phyloP scores from a whole-genome alignment of 306 rosid genomes.

The Dryas drummondii region DNA sequence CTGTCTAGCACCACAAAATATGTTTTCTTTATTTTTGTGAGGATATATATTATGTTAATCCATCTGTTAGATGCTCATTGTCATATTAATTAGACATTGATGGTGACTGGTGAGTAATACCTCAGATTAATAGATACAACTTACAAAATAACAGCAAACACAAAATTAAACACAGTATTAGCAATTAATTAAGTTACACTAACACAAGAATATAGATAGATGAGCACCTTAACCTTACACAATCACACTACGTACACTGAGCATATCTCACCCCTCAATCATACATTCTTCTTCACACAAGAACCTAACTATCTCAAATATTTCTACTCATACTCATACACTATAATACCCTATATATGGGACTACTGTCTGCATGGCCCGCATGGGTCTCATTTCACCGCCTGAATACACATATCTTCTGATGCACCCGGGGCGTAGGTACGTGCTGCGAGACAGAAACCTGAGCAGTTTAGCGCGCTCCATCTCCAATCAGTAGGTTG shows the following conservation, averaged over 20 bases:
- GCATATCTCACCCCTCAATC: not conserved
- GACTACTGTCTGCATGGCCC: too few relatives aligned
- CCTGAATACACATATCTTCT: not conserved
- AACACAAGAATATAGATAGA: not conserved
- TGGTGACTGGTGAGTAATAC: not conserved
- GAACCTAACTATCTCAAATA: not conserved
- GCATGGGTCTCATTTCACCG: too few relatives aligned
- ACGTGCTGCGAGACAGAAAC: too few relatives aligned
- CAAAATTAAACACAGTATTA: not conserved
- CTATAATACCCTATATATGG: too few relatives aligned
- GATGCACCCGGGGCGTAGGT: not conserved
- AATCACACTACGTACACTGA: not conserved
- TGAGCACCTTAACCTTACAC: not conserved
- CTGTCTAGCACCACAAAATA: slow-evolving; percentile 6
- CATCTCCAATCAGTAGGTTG: too few relatives aligned
- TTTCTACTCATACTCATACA: not conserved
- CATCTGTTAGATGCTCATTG: too few relatives aligned
- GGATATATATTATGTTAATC: not conserved
- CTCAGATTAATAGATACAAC: not conserved
- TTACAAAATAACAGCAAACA: not conserved
- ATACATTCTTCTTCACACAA: not conserved
- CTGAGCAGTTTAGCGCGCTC: too few relatives aligned
- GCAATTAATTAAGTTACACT: not conserved
- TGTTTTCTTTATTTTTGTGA: not conserved
- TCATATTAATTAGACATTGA: too few relatives aligned